Evolutionary conservation across 108 stramenopile species (phyloP).

Genomic region (Nitzschia putrida): DNA sequence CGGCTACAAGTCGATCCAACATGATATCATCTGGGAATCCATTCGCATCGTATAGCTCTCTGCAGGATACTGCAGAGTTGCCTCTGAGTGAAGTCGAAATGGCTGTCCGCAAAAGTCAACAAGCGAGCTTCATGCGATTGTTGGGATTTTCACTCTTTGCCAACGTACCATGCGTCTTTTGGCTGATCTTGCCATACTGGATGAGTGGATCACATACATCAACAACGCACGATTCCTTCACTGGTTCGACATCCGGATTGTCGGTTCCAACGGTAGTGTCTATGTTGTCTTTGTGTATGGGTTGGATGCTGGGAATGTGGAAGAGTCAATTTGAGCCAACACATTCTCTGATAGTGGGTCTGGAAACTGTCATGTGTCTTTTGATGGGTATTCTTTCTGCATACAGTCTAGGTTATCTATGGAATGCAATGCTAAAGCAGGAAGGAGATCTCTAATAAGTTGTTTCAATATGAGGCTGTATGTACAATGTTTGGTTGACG

Average conservation of each 20-base stretch:
- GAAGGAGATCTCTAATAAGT: too few species aligned
- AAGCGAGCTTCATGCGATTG: slow-evolving; percentile 34
- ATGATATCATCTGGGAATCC: too few species aligned
- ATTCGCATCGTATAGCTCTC: too few species aligned
- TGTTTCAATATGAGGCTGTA: too few species aligned
- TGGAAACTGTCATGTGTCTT: slow-evolving; percentile 63
- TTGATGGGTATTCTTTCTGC: slow-evolving; percentile 50
- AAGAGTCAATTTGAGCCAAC: slow-evolving; percentile 64
- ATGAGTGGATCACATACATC: neutral
- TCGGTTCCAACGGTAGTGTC: slow-evolving; percentile 37
- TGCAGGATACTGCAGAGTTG: too few species aligned
- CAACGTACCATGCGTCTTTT: slow-evolving; percentile 59
- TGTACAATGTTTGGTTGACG: too few species aligned
- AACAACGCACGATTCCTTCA: slow-evolving; percentile 3
- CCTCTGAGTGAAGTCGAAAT: slow-evolving; percentile 6
- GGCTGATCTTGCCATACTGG: slow-evolving; percentile 36
- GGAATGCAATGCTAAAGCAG: too few species aligned
- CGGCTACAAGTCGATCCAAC: neutral
- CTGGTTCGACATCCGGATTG: neutral
- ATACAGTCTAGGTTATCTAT: slow-evolving; percentile 41
- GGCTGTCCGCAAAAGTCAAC: too few species aligned
- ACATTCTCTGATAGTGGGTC: slow-evolving; percentile 58
- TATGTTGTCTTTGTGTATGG: slow-evolving; percentile 33
- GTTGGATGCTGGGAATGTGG: slow-evolving; percentile 78
- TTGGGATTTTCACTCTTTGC: slow-evolving; percentile 67